These are phyloP conservation scores for Aspergillus ibericus DNA, from an alignment of 2,329 filamentous ascomycete species.

Conservation along the genomic window DNA sequence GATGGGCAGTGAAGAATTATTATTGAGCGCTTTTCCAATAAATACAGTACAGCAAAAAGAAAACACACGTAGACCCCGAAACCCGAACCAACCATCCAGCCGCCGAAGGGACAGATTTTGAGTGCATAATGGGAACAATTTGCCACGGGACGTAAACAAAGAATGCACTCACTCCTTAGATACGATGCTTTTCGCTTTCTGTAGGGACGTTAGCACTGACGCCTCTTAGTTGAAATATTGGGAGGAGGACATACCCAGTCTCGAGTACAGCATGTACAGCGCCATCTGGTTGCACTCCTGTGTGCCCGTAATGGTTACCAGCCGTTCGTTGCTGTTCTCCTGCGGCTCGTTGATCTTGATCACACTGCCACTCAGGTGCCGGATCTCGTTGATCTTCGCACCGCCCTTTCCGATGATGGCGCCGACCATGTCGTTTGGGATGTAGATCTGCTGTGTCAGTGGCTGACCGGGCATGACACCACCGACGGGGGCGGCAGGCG, in stretches of 20 bases:
- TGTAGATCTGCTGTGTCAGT: constrained; percentile 97
- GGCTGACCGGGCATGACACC: constrained; percentile 76
- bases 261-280: constrained; percentile 97
- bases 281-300: constrained; percentile 99
- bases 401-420: constrained; percentile 99
- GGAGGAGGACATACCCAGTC: constrained; percentile 62
- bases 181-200: constrained; percentile 77
- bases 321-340: constrained; percentile 96
- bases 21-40: constrained; percentile 24
- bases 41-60: constrained; percentile 33
- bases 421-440: constrained; percentile 99
- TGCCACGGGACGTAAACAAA: constrained; percentile 17
- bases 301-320: constrained; percentile 96
- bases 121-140: constrained; percentile 17
- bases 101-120: constrained; percentile 17
- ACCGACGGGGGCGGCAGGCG: constrained; percentile 65
- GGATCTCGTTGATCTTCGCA: constrained; percentile 98
- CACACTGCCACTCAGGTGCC: constrained; percentile 93
- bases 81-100: constrained; percentile 21
- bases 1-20: constrained; percentile 1
- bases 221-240: background rate
- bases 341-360: constrained; percentile 99
- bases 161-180: constrained; percentile 42
- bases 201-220: constrained; percentile 19
- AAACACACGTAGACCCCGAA: constrained; percentile 14